Conservation (phyloP, 2,329 filamentous ascomycete genomes). For the Pseudopithomyces chartarum region DNA sequence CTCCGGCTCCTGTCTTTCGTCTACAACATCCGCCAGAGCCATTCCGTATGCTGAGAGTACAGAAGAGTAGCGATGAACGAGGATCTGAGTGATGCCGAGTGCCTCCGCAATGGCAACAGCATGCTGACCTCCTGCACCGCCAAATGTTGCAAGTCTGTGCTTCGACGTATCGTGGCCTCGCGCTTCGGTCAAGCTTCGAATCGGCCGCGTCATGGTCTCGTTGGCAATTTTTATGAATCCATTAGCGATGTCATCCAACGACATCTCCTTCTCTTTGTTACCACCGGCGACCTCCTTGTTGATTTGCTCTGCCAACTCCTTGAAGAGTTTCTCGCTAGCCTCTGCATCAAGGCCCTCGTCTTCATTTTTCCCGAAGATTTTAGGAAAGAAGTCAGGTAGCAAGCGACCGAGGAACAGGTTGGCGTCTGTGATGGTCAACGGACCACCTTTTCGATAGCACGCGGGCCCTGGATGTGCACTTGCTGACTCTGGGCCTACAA, state of each 20-base stretch:
- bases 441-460: slow-evolving; percentile 88
- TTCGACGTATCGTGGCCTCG: slow-evolving; percentile 90
- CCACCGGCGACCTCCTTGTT: slow-evolving; percentile 73
- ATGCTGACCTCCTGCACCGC: slow-evolving; percentile 88
- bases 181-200: slow-evolving; percentile 87
- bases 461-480: slow-evolving; percentile 88
- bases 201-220: slow-evolving; percentile 88
- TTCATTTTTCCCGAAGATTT: slow-evolving; percentile 91
- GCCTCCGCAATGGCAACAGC: slow-evolving; percentile 89
- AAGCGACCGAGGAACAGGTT: slow-evolving; percentile 85
- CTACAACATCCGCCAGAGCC: slow-evolving; percentile 90
- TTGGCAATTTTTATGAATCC: slow-evolving; percentile 91
- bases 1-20: slow-evolving; percentile 82
- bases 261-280: slow-evolving; percentile 65
- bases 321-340: slow-evolving; percentile 75
- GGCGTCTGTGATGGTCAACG: slow-evolving; percentile 90
- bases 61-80: slow-evolving; percentile 86
- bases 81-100: slow-evolving; percentile 81
- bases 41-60: slow-evolving; percentile 91
- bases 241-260: slow-evolving; percentile 81
- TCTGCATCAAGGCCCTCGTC: slow-evolving; percentile 77
- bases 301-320: slow-evolving; percentile 76
- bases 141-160: slow-evolving; percentile 89
- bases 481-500: slow-evolving; percentile 87
- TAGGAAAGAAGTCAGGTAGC: slow-evolving; percentile 89